Evolutionary conservation across 768 basidiomycete genomes (phyloP), one percentile per base, ranked within the genome.

Genomic region (Lactarius vividus): DNA sequence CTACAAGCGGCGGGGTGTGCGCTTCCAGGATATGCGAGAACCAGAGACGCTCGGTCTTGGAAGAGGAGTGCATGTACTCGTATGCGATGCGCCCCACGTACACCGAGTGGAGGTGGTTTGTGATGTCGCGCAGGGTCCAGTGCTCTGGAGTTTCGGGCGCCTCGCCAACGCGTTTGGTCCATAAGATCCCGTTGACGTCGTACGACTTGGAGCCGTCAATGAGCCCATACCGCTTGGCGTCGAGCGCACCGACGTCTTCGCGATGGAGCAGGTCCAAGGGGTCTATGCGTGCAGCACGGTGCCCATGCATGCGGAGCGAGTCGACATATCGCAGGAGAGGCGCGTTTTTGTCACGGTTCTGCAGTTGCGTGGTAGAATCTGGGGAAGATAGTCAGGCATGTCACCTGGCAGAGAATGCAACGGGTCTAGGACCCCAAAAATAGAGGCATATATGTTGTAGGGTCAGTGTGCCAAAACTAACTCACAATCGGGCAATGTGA

Each of bases 51-150:
- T 94, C 93, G 0, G 87, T 89, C 78, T 92, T 93, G 65, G 84
- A 88, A 0, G 90, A 88, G 15, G 91, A 89, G 75, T 95, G 92
- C 91, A 93, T 92, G 65, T 88, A 94, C 82, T 97, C 95, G 72
- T 95, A 92, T 1, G 91, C 94, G 70, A 97, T 92, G 28, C 85
- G 85, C 2, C 89, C 91, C 33, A 92, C 89, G 73, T 97, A 97
- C 1, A 91, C 82, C 0, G 79, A 76, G 62, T 88, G 84, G 15
- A 97, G 79, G 74, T 91, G 89, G 18, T 79, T 73, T 3, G 82
- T 83, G 65, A 97, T 92, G 53, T 91, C 83, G 37, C 81, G 82
- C 29, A 96, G 80, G 1, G 84, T 83, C 88, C 90, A 92, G 74
- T 75, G 80, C 75, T 72, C 77, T 3, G 72, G 79, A 5, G 75